phyloP scores from a whole-genome alignment of 2,329 filamentous ascomycete genomes.

The Ophiostoma fasciatum region DNA sequence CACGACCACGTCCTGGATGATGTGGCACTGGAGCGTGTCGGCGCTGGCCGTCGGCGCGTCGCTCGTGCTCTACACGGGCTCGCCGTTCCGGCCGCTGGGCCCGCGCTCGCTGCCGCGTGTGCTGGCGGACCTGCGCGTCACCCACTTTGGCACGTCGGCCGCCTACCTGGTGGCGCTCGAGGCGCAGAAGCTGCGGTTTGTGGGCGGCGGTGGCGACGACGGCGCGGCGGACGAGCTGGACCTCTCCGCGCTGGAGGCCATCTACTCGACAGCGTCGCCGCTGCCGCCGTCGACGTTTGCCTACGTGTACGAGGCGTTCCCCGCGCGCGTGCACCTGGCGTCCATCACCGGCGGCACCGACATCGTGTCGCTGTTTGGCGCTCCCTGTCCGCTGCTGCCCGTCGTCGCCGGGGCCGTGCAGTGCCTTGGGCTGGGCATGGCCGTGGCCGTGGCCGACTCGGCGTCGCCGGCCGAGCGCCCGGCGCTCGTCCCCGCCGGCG shows the following conservation, averaged over 20 bases:
- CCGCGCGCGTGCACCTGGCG: slow-evolving; percentile 64
- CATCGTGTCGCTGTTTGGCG: slow-evolving; percentile 88
- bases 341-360: slow-evolving; percentile 95
- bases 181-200: slow-evolving; percentile 50
- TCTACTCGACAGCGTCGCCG: slow-evolving; percentile 89
- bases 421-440: slow-evolving; percentile 65
- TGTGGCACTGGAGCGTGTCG: slow-evolving; percentile 96
- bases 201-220: neutral
- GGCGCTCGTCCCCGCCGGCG: slow-evolving; percentile 35
- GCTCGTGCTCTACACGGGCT: slow-evolving; percentile 81
- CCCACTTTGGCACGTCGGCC: slow-evolving; percentile 88
- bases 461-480: slow-evolving; percentile 37
- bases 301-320: slow-evolving; percentile 78
- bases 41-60: slow-evolving; percentile 72
- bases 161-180: slow-evolving; percentile 88
- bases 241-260: slow-evolving; percentile 56
- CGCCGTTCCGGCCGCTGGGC: slow-evolving; percentile 68
- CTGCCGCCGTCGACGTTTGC: slow-evolving; percentile 84
- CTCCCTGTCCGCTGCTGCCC: slow-evolving; percentile 61
- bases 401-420: slow-evolving; percentile 64
- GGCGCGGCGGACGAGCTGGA: slow-evolving; percentile 22
- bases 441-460: slow-evolving; percentile 47
- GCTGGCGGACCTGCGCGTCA: slow-evolving; percentile 67
- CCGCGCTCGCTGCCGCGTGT: slow-evolving; percentile 71
- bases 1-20: slow-evolving; percentile 88